Conservation (phyloP, 192 early-diverging fungal species). For the Podila clonocystis region DNA sequence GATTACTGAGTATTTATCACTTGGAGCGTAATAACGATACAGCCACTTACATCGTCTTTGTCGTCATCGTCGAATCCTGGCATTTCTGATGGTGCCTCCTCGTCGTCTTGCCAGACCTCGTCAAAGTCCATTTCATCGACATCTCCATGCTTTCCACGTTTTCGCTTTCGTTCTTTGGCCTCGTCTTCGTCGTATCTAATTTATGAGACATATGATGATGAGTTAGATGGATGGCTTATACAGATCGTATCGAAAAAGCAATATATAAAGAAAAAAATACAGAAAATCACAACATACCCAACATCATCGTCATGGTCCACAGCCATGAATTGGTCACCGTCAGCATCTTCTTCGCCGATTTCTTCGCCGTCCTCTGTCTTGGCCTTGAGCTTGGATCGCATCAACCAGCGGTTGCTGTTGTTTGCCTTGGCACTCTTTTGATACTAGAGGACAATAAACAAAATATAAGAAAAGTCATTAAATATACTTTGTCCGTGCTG, state of each 20-base stretch:
- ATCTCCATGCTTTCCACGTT: conserved; percentile 60
- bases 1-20: neutral
- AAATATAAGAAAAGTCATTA: neutral
- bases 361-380: conserved; percentile 52
- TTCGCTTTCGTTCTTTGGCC: conserved; percentile 41
- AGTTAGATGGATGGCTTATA: neutral
- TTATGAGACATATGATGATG: neutral
- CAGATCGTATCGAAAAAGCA: neutral
- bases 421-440: conserved; percentile 58
- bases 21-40: neutral
- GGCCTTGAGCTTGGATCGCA: conserved; percentile 53
- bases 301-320: conserved; percentile 63
- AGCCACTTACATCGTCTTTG: conserved; percentile 58
- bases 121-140: conserved; percentile 83
- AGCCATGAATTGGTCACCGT: conserved; percentile 49
- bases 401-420: conserved; percentile 64
- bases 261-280: neutral
- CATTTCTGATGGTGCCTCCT: conserved; percentile 76
- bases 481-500: no score
- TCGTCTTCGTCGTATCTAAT: conserved; percentile 46
- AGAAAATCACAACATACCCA: conserved; percentile 11
- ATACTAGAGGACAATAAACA: conserved; percentile 11
- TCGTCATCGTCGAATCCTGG: conserved; percentile 75
- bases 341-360: conserved; percentile 51
- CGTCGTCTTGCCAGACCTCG: conserved; percentile 84